Percentiles rank a stretch among this genome's conserved stretches.
These are phyloP conservation scores for Gonium pectorale DNA, from an alignment of 139 green algal species.

Conservation along the genomic window DNA sequence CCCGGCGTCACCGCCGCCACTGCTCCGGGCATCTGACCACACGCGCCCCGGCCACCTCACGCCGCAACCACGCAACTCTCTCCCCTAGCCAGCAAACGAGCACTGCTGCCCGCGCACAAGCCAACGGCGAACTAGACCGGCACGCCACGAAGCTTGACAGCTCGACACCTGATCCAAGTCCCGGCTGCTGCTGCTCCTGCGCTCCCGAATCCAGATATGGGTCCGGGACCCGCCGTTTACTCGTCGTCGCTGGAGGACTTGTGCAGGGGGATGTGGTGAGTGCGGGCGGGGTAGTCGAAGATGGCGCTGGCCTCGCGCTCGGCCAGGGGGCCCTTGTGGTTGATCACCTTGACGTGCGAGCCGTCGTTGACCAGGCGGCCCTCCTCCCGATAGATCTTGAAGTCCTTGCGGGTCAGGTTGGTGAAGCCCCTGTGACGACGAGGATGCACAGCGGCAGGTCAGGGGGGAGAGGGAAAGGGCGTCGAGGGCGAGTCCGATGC, in stretches of 20 bases:
- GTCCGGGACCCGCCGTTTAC: background rate
- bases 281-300: slow-evolving; percentile 70
- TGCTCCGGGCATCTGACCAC: no score
- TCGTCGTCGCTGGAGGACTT: slow-evolving; percentile 32
- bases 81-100: no score
- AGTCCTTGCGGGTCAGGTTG: slow-evolving; percentile 90
- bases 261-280: slow-evolving; percentile 69
- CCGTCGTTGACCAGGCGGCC: slow-evolving; percentile 91
- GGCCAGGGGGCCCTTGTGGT: slow-evolving; percentile 76
- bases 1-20: no score
- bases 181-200: background rate
- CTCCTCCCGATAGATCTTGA: slow-evolving; percentile 92
- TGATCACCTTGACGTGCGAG: slow-evolving; percentile 82
- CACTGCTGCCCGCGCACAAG: no score
- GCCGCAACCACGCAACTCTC: no score
- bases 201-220: background rate
- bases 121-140: no score
- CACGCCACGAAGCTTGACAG: no score
- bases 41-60: no score
- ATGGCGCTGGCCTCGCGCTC: slow-evolving; percentile 68
- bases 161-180: background rate
- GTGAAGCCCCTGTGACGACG: slow-evolving; percentile 93
- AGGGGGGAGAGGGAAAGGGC: no score
- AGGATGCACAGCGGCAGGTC: no score
- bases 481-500: no score